A percentile compares a stretch with the other conserved stretches of the same genome.
Evolutionary conservation across 495 filamentous ascomycete species (phyloP).

Genomic region (Rusavskia elegans): DNA sequence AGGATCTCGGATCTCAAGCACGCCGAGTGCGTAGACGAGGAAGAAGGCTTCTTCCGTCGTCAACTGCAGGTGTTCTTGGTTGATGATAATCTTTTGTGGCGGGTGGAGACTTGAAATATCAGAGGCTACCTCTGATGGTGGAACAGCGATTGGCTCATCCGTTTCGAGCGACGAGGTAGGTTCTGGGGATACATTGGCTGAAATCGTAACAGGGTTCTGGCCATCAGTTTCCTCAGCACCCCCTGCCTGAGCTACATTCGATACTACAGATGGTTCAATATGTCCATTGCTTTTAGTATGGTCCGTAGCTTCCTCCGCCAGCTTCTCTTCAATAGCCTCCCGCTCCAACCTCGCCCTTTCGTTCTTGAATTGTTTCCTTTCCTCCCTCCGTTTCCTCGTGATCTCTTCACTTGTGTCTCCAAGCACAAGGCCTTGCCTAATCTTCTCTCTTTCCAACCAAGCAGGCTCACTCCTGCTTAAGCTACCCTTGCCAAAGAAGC

Average conservation of each 20-base stretch:
- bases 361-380: slow-evolving; percentile 71
- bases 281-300: no score
- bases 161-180: no score
- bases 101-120: neutral
- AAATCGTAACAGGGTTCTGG: no score
- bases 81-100: slow-evolving; percentile 26
- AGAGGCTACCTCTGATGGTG: no score
- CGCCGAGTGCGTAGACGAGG: slow-evolving; percentile 65
- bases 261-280: no score
- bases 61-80: slow-evolving; percentile 86
- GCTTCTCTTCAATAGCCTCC: slow-evolving; percentile 58
- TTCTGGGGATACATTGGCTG: no score
- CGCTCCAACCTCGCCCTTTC: slow-evolving; percentile 75
- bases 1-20: slow-evolving; percentile 48
- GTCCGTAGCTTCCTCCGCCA: slow-evolving; percentile 27
- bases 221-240: no score
- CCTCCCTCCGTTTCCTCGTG: slow-evolving; percentile 60
- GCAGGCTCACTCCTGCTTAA: slow-evolving; percentile 86
- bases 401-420: slow-evolving; percentile 58
- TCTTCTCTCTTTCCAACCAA: slow-evolving; percentile 75
- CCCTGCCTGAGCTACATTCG: no score
- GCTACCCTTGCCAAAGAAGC: slow-evolving; percentile 89
- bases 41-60: slow-evolving; percentile 88
- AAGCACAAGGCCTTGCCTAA: slow-evolving; percentile 43
- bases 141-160: no score